Conservation (phyloP, 2,329 filamentous ascomycete species). For the Fusarium torulosum region DNA sequence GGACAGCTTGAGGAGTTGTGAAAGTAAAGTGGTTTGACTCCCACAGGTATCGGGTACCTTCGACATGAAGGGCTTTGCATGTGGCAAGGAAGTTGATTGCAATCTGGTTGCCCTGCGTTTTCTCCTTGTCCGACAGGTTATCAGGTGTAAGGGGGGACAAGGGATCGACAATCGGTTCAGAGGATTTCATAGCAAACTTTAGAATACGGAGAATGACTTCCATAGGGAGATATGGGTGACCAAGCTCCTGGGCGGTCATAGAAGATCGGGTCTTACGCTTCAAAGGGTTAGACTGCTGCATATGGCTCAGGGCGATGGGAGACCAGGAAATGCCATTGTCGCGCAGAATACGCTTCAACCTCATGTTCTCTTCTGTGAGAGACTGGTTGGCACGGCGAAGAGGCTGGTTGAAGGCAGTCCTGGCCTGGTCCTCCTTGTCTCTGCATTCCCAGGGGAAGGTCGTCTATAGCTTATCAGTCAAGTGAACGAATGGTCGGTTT, state of each 20-base stretch:
- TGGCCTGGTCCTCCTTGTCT: slow-evolving; percentile 65
- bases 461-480: slow-evolving; percentile 43
- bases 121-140: slow-evolving; percentile 59
- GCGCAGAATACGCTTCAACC: slow-evolving; percentile 64
- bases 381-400: slow-evolving; percentile 61
- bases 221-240: slow-evolving; percentile 61
- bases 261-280: slow-evolving; percentile 53
- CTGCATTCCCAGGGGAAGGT: slow-evolving; percentile 64
- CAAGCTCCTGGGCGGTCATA: slow-evolving; percentile 47
- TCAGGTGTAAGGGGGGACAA: slow-evolving; percentile 60
- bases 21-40: slow-evolving; percentile 66
- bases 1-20: slow-evolving; percentile 64
- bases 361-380: slow-evolving; percentile 63
- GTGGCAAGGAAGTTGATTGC: slow-evolving; percentile 67
- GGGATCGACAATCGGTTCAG: slow-evolving; percentile 66
- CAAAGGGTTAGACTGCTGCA: slow-evolving; percentile 50
- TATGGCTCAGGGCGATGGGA: slow-evolving; percentile 51
- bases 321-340: slow-evolving; percentile 67
- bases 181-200: slow-evolving; percentile 63
- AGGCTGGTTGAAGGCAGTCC: slow-evolving; percentile 61
- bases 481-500: background rate
- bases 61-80: slow-evolving; percentile 62
- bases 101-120: slow-evolving; percentile 60
- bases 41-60: slow-evolving; percentile 65
- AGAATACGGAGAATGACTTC: slow-evolving; percentile 67